These are phyloP conservation scores for Ophiostoma piceae DNA, from an alignment of 2,329 filamentous ascomycete species.

Conservation along the genomic window DNA sequence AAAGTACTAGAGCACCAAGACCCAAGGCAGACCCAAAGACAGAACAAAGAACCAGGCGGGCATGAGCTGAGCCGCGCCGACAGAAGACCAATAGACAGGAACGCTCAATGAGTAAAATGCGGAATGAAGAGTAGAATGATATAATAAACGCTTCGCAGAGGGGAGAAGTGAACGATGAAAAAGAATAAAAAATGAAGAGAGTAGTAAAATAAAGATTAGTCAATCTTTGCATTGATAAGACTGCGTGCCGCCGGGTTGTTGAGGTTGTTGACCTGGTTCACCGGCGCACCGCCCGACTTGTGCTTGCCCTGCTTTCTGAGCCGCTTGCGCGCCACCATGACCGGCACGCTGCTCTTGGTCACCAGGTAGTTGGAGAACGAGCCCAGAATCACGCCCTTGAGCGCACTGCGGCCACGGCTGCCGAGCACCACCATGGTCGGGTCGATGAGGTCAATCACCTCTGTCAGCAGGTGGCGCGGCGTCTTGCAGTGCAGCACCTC, in stretches of 20 bases:
- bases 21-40: not conserved
- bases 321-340: constrained; percentile 94
- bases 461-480: constrained; percentile 90
- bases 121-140: not conserved
- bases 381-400: constrained; percentile 91
- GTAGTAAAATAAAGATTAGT: constrained; percentile 41
- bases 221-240: constrained; percentile 69
- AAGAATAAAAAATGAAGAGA: not conserved
- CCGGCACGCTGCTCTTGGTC: constrained; percentile 90
- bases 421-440: constrained; percentile 92
- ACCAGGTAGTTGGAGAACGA: constrained; percentile 98
- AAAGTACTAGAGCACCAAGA: not conserved
- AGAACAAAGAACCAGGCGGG: not conserved
- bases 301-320: constrained; percentile 81
- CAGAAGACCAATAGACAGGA: not conserved
- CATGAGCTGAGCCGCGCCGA: not conserved
- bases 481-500: constrained; percentile 99
- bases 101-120: not conserved
- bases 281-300: constrained; percentile 54
- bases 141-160: not conserved
- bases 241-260: constrained; percentile 61
- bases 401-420: constrained; percentile 79
- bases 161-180: not conserved
- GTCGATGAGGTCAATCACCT: constrained; percentile 89
- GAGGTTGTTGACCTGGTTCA: constrained; percentile 77